Conservation (phyloP, 306 rosid species). For the Myrica gale region DNA sequence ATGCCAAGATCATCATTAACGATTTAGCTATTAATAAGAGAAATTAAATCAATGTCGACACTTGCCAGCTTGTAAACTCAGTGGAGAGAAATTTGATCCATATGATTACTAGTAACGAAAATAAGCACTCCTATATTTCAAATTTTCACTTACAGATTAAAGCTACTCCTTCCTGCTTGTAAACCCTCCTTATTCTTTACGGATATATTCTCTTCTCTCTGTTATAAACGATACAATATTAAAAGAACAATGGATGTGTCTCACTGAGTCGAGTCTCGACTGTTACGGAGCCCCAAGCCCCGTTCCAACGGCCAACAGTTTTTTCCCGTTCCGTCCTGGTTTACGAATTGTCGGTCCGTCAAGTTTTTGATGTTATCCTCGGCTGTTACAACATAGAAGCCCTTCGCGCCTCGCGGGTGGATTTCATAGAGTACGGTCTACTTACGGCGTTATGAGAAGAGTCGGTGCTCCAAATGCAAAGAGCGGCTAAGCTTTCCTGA, state of each 20-base stretch:
- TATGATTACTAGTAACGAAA: too few relatives aligned
- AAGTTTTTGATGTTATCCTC: neutral
- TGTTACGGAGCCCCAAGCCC: conserved; percentile 43
- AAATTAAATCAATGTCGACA: too few relatives aligned
- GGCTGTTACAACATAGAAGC: neutral
- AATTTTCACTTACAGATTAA: too few relatives aligned
- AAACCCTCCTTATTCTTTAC: too few relatives aligned
- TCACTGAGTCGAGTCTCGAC: conserved; percentile 26
- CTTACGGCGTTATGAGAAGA: conserved; percentile 1
- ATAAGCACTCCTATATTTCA: too few relatives aligned
- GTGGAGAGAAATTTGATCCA: too few relatives aligned
- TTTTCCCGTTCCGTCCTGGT: conserved; percentile 33
- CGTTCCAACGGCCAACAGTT: conserved; percentile 33
- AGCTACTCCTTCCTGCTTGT: too few relatives aligned
- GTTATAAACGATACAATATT: too few relatives aligned
- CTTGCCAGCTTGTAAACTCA: too few relatives aligned
- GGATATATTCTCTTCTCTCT: too few relatives aligned
- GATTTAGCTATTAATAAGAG: too few relatives aligned
- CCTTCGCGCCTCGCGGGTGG: conserved; percentile 14
- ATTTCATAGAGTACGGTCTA: neutral
- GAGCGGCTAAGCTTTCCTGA: conserved; percentile 12
- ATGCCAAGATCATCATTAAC: too few relatives aligned
- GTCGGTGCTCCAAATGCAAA: conserved; percentile 24
- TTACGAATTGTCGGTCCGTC: conserved; percentile 7
- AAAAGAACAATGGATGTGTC: neutral